Percentiles rank a stretch among this genome's conserved stretches.
Conservation (phyloP, 768 basidiomycete genomes). For the Botryobasidium botryosum region DNA sequence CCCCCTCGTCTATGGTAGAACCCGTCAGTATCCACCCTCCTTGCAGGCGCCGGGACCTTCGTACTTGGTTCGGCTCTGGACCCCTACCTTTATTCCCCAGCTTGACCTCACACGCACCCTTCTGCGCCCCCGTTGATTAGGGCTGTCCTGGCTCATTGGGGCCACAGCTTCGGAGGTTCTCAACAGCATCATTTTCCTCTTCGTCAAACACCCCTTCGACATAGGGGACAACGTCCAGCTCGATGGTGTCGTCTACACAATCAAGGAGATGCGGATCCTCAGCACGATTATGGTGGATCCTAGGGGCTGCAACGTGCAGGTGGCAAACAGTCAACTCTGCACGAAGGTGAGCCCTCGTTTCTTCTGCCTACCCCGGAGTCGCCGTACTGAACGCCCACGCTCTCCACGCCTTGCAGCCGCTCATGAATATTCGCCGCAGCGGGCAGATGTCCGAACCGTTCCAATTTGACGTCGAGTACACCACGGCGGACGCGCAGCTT, state of each 20-base stretch:
- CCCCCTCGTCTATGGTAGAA: too few species aligned
- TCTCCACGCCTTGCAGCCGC: conserved; percentile 28
- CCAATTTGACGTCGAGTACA: conserved; percentile 61
- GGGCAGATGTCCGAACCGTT: conserved; percentile 70
- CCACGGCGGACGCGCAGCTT: conserved; percentile 66
- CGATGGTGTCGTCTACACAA: conserved; percentile 38
- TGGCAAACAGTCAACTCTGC: conserved; percentile 48
- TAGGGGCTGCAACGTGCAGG: conserved; percentile 45
- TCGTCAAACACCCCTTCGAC: conserved; percentile 64
- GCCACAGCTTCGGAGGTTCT: conserved; percentile 33
- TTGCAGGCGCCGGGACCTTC: conserved; percentile 59
- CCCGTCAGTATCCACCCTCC: conserved; percentile 51
- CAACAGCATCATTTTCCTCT: conserved; percentile 78
- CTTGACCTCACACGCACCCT: too few species aligned
- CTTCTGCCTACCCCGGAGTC: neutral
- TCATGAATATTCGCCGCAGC: conserved; percentile 55
- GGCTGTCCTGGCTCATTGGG: conserved; percentile 78
- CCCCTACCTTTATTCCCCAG: too few species aligned
- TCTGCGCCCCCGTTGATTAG: conserved; percentile 24
- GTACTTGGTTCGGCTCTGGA: conserved; percentile 33
- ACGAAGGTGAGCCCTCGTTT: conserved; percentile 26
- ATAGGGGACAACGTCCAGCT: conserved; percentile 56
- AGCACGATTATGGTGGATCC: conserved; percentile 53
- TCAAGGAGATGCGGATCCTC: conserved; percentile 76
- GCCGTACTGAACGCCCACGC: neutral